Conservation (phyloP, 2,329 filamentous ascomycete genomes). For the Microsporum audouinii region DNA sequence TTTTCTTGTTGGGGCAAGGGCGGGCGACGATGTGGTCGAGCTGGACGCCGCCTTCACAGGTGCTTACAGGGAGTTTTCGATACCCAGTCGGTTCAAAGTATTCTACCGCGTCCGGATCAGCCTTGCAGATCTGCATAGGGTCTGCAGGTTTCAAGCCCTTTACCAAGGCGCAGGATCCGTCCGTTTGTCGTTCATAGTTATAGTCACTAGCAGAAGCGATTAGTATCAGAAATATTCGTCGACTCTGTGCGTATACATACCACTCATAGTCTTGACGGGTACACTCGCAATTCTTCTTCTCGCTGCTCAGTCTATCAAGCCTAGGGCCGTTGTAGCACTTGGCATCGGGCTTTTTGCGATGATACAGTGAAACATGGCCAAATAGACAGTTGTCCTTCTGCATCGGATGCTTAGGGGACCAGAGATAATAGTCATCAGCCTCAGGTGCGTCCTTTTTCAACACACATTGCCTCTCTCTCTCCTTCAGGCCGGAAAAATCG, state of each 20-base stretch:
- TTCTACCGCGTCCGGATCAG: conserved; percentile 57
- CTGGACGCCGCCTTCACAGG: conserved; percentile 64
- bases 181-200: conserved; percentile 73
- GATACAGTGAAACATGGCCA: conserved; percentile 77
- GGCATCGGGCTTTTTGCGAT: conserved; percentile 71
- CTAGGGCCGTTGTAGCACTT: conserved; percentile 72
- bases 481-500: conserved; percentile 73
- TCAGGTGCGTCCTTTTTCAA: conserved; percentile 51
- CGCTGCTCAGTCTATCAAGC: conserved; percentile 59
- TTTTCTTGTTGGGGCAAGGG: conserved; percentile 66
- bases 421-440: conserved; percentile 64
- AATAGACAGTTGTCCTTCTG: conserved; percentile 76
- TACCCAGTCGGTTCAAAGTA: conserved; percentile 83
- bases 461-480: conserved; percentile 53
- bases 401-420: conserved; percentile 75
- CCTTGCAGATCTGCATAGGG: conserved; percentile 46
- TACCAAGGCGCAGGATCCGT: conserved; percentile 68
- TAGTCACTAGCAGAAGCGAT: conserved; percentile 54
- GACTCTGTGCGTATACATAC: conserved; percentile 38
- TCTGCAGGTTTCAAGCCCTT: conserved; percentile 56
- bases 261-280: conserved; percentile 84
- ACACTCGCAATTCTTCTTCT: conserved; percentile 67
- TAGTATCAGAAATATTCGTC: neutral
- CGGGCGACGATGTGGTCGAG: conserved; percentile 56
- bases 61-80: conserved; percentile 78